Percentiles rank a stretch among this genome's conserved stretches.
These are phyloP conservation scores for Alternaria rosae DNA, from an alignment of 2,329 filamentous ascomycete species.

Conservation along the genomic window DNA sequence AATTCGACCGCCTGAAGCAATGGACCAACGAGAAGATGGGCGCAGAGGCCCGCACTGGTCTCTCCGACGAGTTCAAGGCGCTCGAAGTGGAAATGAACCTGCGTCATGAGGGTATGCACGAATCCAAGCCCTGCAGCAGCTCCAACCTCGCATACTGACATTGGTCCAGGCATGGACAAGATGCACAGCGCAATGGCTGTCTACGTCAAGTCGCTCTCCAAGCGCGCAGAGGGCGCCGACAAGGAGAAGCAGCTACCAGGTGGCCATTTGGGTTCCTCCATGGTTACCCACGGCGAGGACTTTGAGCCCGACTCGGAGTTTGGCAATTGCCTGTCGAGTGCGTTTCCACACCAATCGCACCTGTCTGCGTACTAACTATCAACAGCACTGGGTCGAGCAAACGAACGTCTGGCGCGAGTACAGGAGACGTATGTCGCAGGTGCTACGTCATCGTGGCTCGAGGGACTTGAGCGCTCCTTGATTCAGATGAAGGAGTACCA, in stretches of 20 bases:
- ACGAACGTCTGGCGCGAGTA: constrained; percentile 84
- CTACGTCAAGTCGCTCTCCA: constrained; percentile 88
- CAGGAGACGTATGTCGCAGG: constrained; percentile 84
- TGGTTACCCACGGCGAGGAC: constrained; percentile 90
- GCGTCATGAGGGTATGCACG: constrained; percentile 77
- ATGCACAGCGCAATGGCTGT: constrained; percentile 84
- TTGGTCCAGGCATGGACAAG: constrained; percentile 78
- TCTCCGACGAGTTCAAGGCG: constrained; percentile 89
- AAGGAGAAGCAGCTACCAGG: constrained; percentile 86
- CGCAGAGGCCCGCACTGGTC: constrained; percentile 82
- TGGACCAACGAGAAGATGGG: constrained; percentile 98
- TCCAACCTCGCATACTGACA: constrained; percentile 9
- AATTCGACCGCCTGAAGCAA: constrained; percentile 94
- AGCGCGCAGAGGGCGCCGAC: constrained; percentile 84
- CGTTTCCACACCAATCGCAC: constrained; percentile 38
- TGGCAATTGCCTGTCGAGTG: constrained; percentile 81
- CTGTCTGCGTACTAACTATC: constrained; percentile 22
- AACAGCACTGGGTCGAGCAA: constrained; percentile 78
- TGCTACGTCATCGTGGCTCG: constrained; percentile 84
- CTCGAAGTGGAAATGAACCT: constrained; percentile 90
- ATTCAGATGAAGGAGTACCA: constrained; percentile 99
- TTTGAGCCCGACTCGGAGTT: constrained; percentile 92
- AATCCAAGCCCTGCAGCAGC: constrained; percentile 12
- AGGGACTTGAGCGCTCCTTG: constrained; percentile 86
- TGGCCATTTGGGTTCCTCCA: constrained; percentile 80